phyloP scores from a whole-genome alignment of 2,329 filamentous ascomycete species.

The Xylariaceae sp. region DNA sequence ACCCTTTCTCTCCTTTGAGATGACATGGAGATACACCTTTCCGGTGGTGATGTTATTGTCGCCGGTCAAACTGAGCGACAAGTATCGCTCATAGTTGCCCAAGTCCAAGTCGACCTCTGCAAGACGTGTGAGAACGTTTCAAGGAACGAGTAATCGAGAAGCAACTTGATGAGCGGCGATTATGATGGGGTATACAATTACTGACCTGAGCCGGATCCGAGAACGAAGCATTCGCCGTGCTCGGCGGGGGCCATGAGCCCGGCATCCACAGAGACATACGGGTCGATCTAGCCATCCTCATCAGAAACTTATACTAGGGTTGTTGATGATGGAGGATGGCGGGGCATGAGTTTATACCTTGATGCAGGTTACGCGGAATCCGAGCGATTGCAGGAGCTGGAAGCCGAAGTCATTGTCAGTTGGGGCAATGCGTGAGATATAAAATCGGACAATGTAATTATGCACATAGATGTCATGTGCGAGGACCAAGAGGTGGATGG shows the following conservation, averaged over 20 bases:
- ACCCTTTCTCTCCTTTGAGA: conserved; percentile 59
- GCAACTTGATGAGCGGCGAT: background rate
- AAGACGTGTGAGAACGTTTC: background rate
- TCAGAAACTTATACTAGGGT: conserved; percentile 39
- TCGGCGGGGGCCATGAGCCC: conserved; percentile 47
- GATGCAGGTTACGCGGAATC: conserved; percentile 58
- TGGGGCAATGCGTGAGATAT: background rate
- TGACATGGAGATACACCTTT: conserved; percentile 89
- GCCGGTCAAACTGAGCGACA: conserved; percentile 71
- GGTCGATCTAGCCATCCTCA: conserved; percentile 46
- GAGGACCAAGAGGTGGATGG: background rate
- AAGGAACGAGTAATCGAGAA: no score
- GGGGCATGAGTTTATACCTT: conserved; percentile 47
- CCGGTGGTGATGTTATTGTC: conserved; percentile 98
- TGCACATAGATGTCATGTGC: background rate
- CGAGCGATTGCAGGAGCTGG: conserved; percentile 69
- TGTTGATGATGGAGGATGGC: conserved; percentile 14
- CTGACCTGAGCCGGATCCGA: conserved; percentile 58
- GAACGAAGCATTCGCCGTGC: conserved; percentile 76
- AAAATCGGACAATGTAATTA: background rate
- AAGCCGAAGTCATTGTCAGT: conserved; percentile 57
- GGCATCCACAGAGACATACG: conserved; percentile 70
- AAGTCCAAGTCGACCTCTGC: conserved; percentile 47
- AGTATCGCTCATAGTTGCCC: conserved; percentile 60
- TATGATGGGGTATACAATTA: background rate